phyloP scores from a whole-genome alignment of 2,329 filamentous ascomycete species.

The Trichoderma sp. region DNA sequence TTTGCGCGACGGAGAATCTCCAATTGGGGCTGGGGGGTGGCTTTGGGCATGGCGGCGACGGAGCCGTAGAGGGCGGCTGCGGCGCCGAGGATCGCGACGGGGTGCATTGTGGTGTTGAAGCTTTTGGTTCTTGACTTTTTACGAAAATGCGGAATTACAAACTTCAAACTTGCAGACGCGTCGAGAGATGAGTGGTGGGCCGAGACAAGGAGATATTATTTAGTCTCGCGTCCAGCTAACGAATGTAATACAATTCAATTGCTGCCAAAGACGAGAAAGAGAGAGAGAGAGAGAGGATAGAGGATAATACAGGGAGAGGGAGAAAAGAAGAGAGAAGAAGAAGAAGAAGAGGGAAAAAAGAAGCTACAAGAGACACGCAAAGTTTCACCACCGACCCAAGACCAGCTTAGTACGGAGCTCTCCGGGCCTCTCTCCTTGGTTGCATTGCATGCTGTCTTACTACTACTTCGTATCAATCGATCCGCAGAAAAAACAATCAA shows the following conservation, averaged over 20 bases:
- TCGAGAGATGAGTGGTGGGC: background rate
- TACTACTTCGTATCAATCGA: background rate
- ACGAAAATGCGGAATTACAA: background rate
- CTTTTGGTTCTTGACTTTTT: background rate
- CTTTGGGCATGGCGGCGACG: conserved; percentile 31
- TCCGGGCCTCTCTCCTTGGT: background rate
- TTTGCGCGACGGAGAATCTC: conserved; percentile 12
- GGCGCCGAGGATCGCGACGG: conserved; percentile 30
- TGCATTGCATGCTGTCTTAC: background rate
- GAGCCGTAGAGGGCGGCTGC: conserved; percentile 27
- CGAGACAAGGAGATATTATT: background rate
- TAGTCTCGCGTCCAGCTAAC: background rate
- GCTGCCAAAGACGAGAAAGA: background rate
- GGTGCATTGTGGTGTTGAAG: conserved; percentile 30
- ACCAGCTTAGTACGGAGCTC: background rate
- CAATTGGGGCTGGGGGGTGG: conserved; percentile 19
- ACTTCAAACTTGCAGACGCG: background rate
- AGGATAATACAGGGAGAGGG: background rate
- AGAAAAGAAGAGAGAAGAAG: background rate
- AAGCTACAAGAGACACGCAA: background rate
- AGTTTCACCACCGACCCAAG: background rate
- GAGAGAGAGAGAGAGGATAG: background rate
- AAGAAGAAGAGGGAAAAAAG: background rate
- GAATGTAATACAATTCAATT: background rate
- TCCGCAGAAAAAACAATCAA: background rate